Conservation (phyloP, 495 filamentous ascomycete species). For the Penicillium lividum region DNA sequence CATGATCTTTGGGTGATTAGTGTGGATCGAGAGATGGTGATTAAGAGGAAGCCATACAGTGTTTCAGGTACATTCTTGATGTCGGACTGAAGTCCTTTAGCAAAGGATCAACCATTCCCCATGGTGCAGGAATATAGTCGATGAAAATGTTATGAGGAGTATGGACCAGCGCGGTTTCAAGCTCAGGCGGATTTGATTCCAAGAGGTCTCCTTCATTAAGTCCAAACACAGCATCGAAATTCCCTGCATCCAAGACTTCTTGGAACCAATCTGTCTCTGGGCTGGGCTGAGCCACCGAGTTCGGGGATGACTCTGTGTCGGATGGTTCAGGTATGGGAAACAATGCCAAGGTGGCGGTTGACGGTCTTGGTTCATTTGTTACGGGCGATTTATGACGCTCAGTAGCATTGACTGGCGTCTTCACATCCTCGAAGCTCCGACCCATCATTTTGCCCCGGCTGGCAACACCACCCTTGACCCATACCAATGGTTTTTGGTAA, state of each 20-base stretch:
- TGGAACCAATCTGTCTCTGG: slow-evolving; percentile 24
- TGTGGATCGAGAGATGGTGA: neutral
- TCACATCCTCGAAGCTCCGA: slow-evolving; percentile 45
- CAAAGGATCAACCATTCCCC: slow-evolving; percentile 45
- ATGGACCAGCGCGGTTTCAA: slow-evolving; percentile 16
- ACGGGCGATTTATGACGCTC: slow-evolving; percentile 1
- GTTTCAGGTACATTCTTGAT: slow-evolving; percentile 42
- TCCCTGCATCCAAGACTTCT: slow-evolving; percentile 7
- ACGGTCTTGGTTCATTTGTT: neutral
- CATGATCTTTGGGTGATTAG: slow-evolving; percentile 31
- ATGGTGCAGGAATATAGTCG: slow-evolving; percentile 29
- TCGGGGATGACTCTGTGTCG: slow-evolving; percentile 21
- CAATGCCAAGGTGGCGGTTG: slow-evolving; percentile 11
- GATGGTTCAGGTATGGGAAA: slow-evolving; percentile 22
- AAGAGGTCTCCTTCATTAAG: slow-evolving; percentile 1
- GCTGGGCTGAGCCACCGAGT: slow-evolving; percentile 21
- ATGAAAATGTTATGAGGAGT: slow-evolving; percentile 8
- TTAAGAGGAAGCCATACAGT: slow-evolving; percentile 33
- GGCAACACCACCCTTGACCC: slow-evolving; percentile 53
- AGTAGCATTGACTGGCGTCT: slow-evolving; percentile 13
- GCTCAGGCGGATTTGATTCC: slow-evolving; percentile 3
- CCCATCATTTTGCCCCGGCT: slow-evolving; percentile 56
- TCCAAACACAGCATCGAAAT: neutral
- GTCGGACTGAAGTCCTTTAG: slow-evolving; percentile 40
- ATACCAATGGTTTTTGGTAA: slow-evolving; percentile 57